Percentiles rank a stretch among this genome's conserved stretches.
phyloP scores from a whole-genome alignment of 176 grass and related monocot species.

The Oryza glumipatula region DNA sequence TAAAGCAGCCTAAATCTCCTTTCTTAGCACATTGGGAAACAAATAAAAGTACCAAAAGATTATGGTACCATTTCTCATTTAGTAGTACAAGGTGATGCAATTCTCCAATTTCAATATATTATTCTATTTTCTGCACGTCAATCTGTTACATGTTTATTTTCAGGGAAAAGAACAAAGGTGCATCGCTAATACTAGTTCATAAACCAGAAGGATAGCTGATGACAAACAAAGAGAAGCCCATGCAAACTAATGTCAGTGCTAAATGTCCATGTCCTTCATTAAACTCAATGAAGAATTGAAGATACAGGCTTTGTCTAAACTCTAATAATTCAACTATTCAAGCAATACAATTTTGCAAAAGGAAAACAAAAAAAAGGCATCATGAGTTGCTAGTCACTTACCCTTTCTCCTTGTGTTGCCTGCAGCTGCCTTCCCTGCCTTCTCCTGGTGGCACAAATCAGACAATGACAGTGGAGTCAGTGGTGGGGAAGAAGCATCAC shows the following conservation, averaged over 20 bases:
- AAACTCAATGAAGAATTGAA: not conserved
- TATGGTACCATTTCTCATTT: not conserved
- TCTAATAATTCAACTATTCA: constrained; percentile 22
- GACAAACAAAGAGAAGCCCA: not conserved
- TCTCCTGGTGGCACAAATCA: constrained; percentile 29
- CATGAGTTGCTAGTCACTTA: constrained; percentile 39
- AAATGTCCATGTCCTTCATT: not conserved
- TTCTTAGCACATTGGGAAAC: not conserved
- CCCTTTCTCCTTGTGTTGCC: constrained; percentile 39
- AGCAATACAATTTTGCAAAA: not conserved
- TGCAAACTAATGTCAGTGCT: not conserved
- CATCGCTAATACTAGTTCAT: not conserved
- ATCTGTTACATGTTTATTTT: not conserved
- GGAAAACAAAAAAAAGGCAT: not conserved
- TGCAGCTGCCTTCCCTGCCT: constrained; percentile 28
- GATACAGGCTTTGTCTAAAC: not conserved
- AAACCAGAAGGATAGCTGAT: not conserved
- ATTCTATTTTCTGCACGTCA: not conserved
- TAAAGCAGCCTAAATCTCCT: not conserved
- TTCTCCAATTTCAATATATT: not conserved
- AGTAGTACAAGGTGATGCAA: not conserved
- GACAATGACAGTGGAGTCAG: constrained; percentile 50
- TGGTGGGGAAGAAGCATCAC: constrained; percentile 50
- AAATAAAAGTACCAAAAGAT: not conserved
- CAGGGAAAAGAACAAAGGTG: not conserved